A percentile compares a stretch with the other conserved stretches of the same genome.
Conservation (phyloP, 345 rosid genomes). For the Corchorus capsularis region DNA sequence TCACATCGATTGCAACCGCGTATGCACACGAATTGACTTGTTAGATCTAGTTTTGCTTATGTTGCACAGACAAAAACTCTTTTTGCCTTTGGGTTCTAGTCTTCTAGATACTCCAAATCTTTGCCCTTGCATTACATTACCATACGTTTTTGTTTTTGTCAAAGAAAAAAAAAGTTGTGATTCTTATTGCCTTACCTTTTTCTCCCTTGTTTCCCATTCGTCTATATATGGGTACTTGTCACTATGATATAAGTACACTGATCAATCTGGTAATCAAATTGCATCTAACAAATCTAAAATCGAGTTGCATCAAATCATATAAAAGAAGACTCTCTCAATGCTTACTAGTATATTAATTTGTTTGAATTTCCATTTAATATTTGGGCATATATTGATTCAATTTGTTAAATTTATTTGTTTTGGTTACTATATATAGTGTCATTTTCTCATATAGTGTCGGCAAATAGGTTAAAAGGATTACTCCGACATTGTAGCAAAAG, state of each 20-base stretch:
- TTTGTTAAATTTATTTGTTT: too few species aligned
- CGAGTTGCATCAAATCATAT: too few species aligned
- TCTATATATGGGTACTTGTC: too few species aligned
- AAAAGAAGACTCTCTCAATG: too few species aligned
- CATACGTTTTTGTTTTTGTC: neutral
- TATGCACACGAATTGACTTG: constrained; percentile 23
- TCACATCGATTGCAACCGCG: constrained; percentile 35
- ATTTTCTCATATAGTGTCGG: neutral
- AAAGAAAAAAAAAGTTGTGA: neutral
- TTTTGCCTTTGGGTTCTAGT: neutral
- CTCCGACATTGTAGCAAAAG: neutral
- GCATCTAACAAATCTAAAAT: too few species aligned
- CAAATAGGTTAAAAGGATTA: neutral
- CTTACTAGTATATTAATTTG: too few species aligned
- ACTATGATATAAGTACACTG: too few species aligned
- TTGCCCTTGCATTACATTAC: neutral
- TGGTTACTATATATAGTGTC: too few species aligned
- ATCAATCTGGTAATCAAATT: too few species aligned
- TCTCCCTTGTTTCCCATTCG: neutral
- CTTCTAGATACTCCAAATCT: neutral
- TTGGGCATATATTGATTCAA: too few species aligned
- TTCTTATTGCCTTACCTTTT: constrained; percentile 11
- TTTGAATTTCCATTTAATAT: too few species aligned
- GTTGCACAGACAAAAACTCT: constrained; percentile 2
- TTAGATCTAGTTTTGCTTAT: constrained; percentile 14